Evolutionary conservation across 2,329 filamentous ascomycete genomes (phyloP).

Genomic region (Alternaria incomplexa): DNA sequence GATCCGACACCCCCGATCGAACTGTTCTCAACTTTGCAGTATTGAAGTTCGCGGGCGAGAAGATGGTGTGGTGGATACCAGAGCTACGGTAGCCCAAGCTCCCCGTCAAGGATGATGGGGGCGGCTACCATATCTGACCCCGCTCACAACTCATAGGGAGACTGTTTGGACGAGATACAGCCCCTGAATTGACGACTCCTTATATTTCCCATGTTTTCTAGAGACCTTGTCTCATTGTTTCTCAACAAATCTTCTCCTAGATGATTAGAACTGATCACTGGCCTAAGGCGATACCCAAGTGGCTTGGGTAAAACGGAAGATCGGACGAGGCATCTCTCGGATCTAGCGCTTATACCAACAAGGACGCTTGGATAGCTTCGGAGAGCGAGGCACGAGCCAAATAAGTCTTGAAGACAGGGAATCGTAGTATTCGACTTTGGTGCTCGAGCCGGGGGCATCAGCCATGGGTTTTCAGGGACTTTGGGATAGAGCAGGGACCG

Average conservation of each 20-base stretch:
- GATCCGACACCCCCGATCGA: constrained; percentile 24
- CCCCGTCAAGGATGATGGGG: constrained; percentile 26
- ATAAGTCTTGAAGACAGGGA: constrained; percentile 12
- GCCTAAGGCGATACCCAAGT: neutral
- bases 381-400: constrained; percentile 2
- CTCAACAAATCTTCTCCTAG: constrained; percentile 26
- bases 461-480: constrained; percentile 28
- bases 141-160: constrained; percentile 13
- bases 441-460: constrained; percentile 15
- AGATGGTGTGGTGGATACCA: constrained; percentile 22
- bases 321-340: neutral
- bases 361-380: neutral
- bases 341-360: neutral
- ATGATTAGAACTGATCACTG: constrained; percentile 15
- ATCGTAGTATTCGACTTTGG: neutral
- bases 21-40: constrained; percentile 13
- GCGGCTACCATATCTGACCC: constrained; percentile 21
- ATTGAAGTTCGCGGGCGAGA: constrained; percentile 12
- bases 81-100: constrained; percentile 21
- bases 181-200: constrained; percentile 7
- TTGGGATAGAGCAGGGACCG: constrained; percentile 24
- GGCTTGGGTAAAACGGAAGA: neutral
- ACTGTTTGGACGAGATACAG: constrained; percentile 20
- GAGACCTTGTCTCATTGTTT: constrained; percentile 12
- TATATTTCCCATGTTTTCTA: constrained; percentile 5